Conservation (phyloP, 78 protist genomes). For the Dictyostelium capitatum region DNA sequence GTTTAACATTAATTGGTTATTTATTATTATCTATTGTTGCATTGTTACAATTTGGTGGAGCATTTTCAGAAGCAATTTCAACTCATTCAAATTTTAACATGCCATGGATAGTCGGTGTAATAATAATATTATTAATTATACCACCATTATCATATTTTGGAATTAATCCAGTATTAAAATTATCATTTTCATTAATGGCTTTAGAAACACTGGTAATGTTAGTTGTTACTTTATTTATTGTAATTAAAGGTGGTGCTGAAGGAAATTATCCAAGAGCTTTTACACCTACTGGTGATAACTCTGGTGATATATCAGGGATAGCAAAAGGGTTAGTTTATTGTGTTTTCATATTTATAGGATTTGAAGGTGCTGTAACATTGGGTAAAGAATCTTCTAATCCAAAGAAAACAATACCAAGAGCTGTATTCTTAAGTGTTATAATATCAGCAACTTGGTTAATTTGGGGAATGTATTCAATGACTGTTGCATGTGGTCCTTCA, state of each 20-base stretch:
- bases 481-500: slow-evolving; percentile 26
- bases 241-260: slow-evolving; percentile 47
- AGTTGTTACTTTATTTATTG: slow-evolving; percentile 23
- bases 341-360: slow-evolving; percentile 39
- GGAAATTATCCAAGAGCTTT: slow-evolving; percentile 67
- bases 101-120: slow-evolving; percentile 31
- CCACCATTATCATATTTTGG: slow-evolving; percentile 53
- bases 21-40: not conserved
- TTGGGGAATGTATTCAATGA: slow-evolving; percentile 43
- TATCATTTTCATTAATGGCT: not conserved
- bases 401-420: slow-evolving; percentile 29
- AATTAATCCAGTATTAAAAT: slow-evolving; percentile 22
- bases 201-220: slow-evolving; percentile 20
- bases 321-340: slow-evolving; percentile 34
- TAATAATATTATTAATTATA: not conserved
- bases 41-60: not conserved
- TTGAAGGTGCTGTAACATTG: slow-evolving; percentile 48
- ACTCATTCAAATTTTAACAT: not conserved
- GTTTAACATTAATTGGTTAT: slow-evolving; percentile 39
- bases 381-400: slow-evolving; percentile 50
- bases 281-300: slow-evolving; percentile 44
- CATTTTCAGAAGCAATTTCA: slow-evolving; percentile 22
- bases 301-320: slow-evolving; percentile 15
- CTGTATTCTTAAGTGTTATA: slow-evolving; percentile 17
- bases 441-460: slow-evolving; percentile 40